Conservation (phyloP, 495 filamentous ascomycete genomes). For the Symbiotaphrina buchneri region DNA sequence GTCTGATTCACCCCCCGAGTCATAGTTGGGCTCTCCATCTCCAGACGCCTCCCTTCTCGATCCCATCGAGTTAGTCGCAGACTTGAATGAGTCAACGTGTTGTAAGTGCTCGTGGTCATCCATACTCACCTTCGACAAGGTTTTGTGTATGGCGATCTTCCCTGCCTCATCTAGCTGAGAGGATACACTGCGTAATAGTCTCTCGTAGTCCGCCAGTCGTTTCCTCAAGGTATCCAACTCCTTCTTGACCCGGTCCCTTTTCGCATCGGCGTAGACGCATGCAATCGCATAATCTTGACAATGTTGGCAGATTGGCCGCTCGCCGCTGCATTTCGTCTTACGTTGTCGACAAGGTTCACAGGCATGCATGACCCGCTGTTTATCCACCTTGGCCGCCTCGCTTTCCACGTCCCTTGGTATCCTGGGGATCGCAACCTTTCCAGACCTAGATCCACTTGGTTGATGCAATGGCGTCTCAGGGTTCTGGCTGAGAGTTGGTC, state of each 20-base stretch:
- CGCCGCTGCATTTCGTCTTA: constrained; percentile 5
- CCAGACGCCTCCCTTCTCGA: too few relatives aligned
- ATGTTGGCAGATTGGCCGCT: constrained; percentile 3
- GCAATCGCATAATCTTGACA: constrained; percentile 2
- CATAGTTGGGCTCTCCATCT: too few relatives aligned
- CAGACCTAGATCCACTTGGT: background rate
- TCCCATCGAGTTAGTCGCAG: too few relatives aligned
- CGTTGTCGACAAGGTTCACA: constrained; percentile 4
- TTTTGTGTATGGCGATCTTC: background rate
- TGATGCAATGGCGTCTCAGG: background rate
- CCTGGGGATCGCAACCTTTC: constrained; percentile 2
- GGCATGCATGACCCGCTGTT: constrained; percentile 3
- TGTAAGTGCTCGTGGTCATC: background rate
- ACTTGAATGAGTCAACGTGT: too few relatives aligned
- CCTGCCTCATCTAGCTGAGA: background rate
- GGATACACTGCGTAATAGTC: constrained; percentile 1
- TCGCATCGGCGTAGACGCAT: constrained; percentile 3
- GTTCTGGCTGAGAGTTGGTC: background rate
- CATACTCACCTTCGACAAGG: constrained; percentile 1
- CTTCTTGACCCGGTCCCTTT: constrained; percentile 2
- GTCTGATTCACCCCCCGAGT: constrained; percentile 15
- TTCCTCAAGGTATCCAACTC: constrained; percentile 2
- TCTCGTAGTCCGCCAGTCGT: constrained; percentile 4
- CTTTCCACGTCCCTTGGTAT: background rate
- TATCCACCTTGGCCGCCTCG: constrained; percentile 1